Evolutionary conservation across 352 stramenopile genomes (phyloP).

Genomic region (Phytophthora sojae): DNA sequence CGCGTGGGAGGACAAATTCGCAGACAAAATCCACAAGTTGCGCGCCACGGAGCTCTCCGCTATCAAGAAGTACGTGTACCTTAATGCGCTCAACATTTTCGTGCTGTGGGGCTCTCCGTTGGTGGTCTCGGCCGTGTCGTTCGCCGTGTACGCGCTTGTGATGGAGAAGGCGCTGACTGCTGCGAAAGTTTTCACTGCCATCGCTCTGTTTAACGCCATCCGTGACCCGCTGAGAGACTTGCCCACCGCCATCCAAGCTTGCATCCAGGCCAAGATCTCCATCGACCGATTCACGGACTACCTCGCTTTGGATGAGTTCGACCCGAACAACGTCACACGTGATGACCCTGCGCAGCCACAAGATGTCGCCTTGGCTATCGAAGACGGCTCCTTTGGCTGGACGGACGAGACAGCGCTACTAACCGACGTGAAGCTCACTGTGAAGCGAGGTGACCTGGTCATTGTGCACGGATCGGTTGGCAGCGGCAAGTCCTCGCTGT

Average conservation of each 20-base stretch:
- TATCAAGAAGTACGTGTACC: conserved; percentile 66
- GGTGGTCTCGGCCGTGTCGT: conserved; percentile 56
- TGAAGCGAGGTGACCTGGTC: conserved; percentile 58
- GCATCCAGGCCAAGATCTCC: conserved; percentile 53
- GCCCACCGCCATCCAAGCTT: conserved; percentile 41
- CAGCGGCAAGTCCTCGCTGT: conserved; percentile 65
- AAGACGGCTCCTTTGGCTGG: conserved; percentile 47
- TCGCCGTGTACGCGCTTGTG: conserved; percentile 52
- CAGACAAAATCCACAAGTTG: conserved; percentile 74
- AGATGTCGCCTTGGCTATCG: conserved; percentile 34
- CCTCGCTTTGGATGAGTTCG: conserved; percentile 38
- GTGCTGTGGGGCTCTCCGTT: conserved; percentile 58
- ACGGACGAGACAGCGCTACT: conserved; percentile 35
- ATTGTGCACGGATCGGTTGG: conserved; percentile 62
- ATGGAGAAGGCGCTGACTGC: conserved; percentile 49
- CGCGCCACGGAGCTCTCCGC: conserved; percentile 86
- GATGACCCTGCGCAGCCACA: conserved; percentile 12
- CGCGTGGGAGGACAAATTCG: conserved; percentile 89
- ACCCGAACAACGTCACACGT: conserved; percentile 26
- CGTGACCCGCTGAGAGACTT: conserved; percentile 49
- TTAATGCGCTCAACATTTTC: conserved; percentile 57
- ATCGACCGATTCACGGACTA: conserved; percentile 48
- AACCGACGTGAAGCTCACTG: conserved; percentile 42
- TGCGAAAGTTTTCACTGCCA: conserved; percentile 61
- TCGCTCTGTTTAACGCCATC: conserved; percentile 61